Evolutionary conservation across 495 filamentous ascomycete species (phyloP).

Genomic region (Saxophila tyrrhenica): DNA sequence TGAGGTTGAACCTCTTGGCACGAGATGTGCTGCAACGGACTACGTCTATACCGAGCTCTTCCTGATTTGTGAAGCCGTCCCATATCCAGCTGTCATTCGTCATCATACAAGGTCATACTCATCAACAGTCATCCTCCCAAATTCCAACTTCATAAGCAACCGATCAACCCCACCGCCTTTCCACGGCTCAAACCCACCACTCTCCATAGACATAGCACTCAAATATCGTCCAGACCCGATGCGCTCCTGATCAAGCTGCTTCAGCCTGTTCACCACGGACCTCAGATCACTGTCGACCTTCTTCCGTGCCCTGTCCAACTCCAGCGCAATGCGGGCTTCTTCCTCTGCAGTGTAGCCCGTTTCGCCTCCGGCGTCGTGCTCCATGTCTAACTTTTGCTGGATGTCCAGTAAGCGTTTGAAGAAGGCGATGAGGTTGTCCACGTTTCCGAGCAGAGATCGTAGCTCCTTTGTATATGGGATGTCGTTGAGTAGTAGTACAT

Average conservation of each 20-base stretch:
- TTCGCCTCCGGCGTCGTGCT: conserved; percentile 66
- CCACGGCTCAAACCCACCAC: conserved; percentile 47
- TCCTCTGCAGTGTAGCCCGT: conserved; percentile 54
- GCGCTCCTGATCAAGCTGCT: conserved; percentile 45
- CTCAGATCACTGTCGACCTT: conserved; percentile 51
- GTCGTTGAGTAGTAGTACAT: conserved; percentile 61
- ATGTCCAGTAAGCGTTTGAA: conserved; percentile 58
- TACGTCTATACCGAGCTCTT: background rate
- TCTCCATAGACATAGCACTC: conserved; percentile 11
- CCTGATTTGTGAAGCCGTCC: background rate
- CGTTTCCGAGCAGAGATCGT: conserved; percentile 55
- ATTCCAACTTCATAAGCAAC: conserved; percentile 79
- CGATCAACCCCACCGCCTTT: conserved; percentile 64
- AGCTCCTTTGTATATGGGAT: conserved; percentile 56
- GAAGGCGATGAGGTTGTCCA: conserved; percentile 68
- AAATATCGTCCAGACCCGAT: conserved; percentile 17
- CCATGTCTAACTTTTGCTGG: conserved; percentile 63
- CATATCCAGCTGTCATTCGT: background rate
- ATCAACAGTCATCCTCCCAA: conserved; percentile 34
- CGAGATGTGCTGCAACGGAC: background rate
- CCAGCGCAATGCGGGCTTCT: conserved; percentile 56
- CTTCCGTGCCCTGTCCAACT: conserved; percentile 42
- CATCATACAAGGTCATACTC: background rate
- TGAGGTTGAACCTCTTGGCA: too few species aligned
- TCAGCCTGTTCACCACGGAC: conserved; percentile 46